Percentiles rank a stretch among this genome's conserved stretches.
These are phyloP conservation scores for Eimeria acervulina DNA, from an alignment of 169 alveolate genomes.

Conservation along the genomic window DNA sequence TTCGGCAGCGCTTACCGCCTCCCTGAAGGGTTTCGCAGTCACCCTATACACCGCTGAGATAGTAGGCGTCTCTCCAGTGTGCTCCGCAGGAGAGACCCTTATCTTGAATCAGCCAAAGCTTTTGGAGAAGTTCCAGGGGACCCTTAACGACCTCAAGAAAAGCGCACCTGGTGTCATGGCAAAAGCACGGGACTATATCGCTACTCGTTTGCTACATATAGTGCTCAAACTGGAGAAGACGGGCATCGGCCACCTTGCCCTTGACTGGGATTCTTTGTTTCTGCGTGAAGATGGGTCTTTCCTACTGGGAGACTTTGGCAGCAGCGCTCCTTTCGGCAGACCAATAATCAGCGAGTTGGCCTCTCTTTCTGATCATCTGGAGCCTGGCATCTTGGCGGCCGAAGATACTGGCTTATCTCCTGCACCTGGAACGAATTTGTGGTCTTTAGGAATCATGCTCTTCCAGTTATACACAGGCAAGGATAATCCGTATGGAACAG, in stretches of 20 bases:
- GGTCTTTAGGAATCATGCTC: constrained; percentile 33
- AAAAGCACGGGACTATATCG: constrained; percentile 6
- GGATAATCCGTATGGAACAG: constrained; percentile 12
- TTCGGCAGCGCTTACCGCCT: background rate
- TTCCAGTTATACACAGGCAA: constrained; percentile 22
- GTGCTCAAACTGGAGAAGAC: constrained; percentile 20
- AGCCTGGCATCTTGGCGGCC: background rate
- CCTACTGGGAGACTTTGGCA: constrained; percentile 57
- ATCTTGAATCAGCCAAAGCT: background rate
- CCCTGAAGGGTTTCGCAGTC: constrained; percentile 29
- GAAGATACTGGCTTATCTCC: background rate
- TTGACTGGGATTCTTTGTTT: constrained; percentile 12
- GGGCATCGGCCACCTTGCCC: background rate
- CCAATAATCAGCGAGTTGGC: background rate
- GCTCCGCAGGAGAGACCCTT: background rate
- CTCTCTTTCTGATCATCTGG: background rate
- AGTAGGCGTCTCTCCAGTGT: background rate
- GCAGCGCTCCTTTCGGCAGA: background rate
- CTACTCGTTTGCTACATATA: background rate
- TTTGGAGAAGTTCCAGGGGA: constrained; percentile 6
- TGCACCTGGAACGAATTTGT: constrained; percentile 1
- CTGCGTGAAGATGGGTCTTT: constrained; percentile 2
- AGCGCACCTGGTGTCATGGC: background rate
- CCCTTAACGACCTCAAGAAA: background rate
- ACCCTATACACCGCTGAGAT: background rate